Evolutionary conservation across 2,329 filamentous ascomycete genomes (phyloP), one percentile per base, ranked within the genome.

Genomic region (Stachybotrys chartarum): DNA sequence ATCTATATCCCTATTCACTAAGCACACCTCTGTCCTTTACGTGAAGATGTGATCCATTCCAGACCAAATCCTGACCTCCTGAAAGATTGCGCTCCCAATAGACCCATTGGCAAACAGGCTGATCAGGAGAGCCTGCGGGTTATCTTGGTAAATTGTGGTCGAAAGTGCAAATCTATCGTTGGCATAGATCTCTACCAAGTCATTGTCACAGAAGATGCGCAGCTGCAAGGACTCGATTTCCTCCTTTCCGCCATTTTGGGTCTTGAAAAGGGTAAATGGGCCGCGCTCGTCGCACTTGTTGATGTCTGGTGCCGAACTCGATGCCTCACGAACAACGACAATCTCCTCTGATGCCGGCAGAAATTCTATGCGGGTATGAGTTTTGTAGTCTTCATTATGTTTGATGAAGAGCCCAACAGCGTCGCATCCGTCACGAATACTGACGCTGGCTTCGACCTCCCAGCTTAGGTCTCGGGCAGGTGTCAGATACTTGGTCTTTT

Each of bases 221-320:
- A 59, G 30, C 6, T 54, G 57, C 0, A 67, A 42, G 10, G 61
- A 58, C 31, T 67, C 65, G 4, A 63, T 4, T 7, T 56, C 55
- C 5, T 64, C 63, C 1, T 31, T 14, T 0, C 55, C 58, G 1
- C 59, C 32, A 1, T 44, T 30, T 4, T 62, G 53, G 0, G 50
- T 50, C 17, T 57, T 57, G 60, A 80, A 78, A 0, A 80, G 68
- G 0, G 78, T 80, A 54, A 78, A 77, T 0, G 77, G 75, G 0
- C 74, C 75, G 44, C 60, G 59, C 49, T 72, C 67, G 1, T 59
- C 46, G 4, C 60, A 60, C 30, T 75, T 74, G 35, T 72, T 68
- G 16, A 77, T 68, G 11, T 67, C 65, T 0, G 58, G 30, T 24
- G 72, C 63, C 10, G 50, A 45, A 17, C 56, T 69, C 1, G 72